phyloP scores from a whole-genome alignment of 1,284 basidiomycete genomes.

The Boletus semigastroideus region DNA sequence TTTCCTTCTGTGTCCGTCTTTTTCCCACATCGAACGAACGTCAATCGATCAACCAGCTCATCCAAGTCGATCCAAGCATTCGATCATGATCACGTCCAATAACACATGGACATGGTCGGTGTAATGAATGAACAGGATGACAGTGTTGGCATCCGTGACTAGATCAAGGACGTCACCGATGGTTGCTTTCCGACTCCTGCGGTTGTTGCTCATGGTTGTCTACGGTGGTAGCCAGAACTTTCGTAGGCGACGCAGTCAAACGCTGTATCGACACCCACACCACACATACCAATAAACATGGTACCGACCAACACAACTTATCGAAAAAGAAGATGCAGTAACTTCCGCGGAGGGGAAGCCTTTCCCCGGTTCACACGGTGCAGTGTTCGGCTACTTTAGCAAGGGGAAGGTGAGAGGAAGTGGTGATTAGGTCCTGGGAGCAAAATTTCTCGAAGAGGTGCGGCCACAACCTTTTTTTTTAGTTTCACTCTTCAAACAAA shows the following conservation, averaged over 20 bases:
- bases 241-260: too few relatives aligned
- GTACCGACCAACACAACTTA: neutral
- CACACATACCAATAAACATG: neutral
- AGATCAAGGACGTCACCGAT: neutral
- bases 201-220: too few relatives aligned
- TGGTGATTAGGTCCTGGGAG: neutral
- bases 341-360: neutral
- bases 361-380: conserved; percentile 1
- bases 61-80: neutral
- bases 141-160: neutral
- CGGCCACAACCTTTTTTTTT: neutral
- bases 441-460: neutral
- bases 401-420: neutral
- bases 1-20: neutral
- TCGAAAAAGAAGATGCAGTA: neutral
- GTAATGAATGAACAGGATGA: neutral
- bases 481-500: neutral
- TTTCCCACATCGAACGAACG: neutral
- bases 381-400: conserved; percentile 4
- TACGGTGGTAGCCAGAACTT: too few relatives aligned
- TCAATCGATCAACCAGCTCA: neutral
- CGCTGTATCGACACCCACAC: neutral
- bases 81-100: neutral
- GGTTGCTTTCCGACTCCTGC: neutral
- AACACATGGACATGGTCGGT: too few relatives aligned